A percentile compares a stretch with the other conserved stretches of the same genome.
phyloP scores from a whole-genome alignment of 352 stramenopile species.

The Phytophthora boehmeriae region DNA sequence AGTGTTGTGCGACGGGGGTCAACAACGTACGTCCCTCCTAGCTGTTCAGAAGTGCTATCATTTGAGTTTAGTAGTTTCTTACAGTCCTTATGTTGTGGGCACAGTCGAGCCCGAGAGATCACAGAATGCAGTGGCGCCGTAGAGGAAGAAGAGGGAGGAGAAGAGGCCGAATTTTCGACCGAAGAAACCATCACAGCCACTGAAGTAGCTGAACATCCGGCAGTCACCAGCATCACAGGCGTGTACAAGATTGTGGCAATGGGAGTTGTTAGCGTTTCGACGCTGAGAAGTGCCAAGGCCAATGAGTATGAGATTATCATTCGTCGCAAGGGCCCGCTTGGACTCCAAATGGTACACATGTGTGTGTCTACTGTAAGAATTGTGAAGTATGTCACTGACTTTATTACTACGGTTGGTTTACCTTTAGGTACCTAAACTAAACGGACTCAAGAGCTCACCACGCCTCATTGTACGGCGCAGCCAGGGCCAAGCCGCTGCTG shows the following conservation, averaged over 20 bases:
- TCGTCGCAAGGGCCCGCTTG: conserved; percentile 57
- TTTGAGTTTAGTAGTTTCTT: neutral
- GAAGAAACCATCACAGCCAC: conserved; percentile 76
- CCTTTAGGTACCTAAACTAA: conserved; percentile 49
- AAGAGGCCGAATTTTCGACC: conserved; percentile 54
- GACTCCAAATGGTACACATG: conserved; percentile 62
- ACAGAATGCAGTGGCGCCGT: conserved; percentile 42
- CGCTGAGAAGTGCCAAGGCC: conserved; percentile 66
- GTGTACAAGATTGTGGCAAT: conserved; percentile 85
- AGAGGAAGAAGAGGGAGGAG: conserved; percentile 54
- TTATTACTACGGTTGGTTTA: conserved; percentile 7
- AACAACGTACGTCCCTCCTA: conserved; percentile 57
- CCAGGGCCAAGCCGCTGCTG: conserved; percentile 66
- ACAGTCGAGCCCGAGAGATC: conserved; percentile 49
- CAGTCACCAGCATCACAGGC: conserved; percentile 80
- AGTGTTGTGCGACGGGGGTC: conserved; percentile 55
- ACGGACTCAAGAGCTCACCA: conserved; percentile 53
- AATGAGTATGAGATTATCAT: conserved; percentile 88
- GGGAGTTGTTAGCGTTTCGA: conserved; percentile 82
- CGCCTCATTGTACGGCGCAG: conserved; percentile 81
- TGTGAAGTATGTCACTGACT: conserved; percentile 5
- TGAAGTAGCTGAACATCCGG: conserved; percentile 70
- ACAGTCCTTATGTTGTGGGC: neutral
- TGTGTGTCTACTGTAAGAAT: neutral
- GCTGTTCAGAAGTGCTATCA: neutral